Conservation (phyloP, 2,329 filamentous ascomycete species). For the Ophidiomyces ophidiicola region DNA sequence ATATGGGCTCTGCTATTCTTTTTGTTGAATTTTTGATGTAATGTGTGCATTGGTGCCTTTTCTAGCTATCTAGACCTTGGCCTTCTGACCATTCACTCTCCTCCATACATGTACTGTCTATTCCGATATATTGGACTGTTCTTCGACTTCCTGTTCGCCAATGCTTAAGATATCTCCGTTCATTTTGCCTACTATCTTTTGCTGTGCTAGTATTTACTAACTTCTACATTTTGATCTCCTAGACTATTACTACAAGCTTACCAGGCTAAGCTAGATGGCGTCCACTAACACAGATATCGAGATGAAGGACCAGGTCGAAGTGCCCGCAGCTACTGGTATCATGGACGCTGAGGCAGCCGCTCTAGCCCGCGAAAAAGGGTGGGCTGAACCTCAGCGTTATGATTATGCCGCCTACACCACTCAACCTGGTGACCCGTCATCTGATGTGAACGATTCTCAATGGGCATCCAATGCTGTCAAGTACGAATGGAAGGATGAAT, state of each 20-base stretch:
- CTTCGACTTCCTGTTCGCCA: background rate
- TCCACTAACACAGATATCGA: background rate
- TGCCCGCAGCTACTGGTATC: slow-evolving; percentile 10
- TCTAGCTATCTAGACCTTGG: too few relatives aligned
- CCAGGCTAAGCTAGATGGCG: too few relatives aligned
- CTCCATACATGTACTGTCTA: too few relatives aligned
- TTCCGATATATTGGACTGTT: background rate
- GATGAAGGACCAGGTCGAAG: background rate
- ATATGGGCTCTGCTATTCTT: too few relatives aligned
- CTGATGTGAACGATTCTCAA: slow-evolving; percentile 16
- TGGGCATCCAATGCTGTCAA: slow-evolving; percentile 49
- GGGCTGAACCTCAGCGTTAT: slow-evolving; percentile 28
- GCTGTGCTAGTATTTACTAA: background rate
- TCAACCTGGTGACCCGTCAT: slow-evolving; percentile 15
- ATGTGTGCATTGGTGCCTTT: too few relatives aligned
- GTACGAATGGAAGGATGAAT: slow-evolving; percentile 79
- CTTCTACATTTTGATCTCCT: background rate
- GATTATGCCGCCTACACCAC: slow-evolving; percentile 27
- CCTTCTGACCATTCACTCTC: too few relatives aligned
- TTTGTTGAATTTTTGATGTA: too few relatives aligned
- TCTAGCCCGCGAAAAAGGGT: slow-evolving; percentile 29
- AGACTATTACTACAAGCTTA: background rate
- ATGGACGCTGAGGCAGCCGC: slow-evolving; percentile 22
- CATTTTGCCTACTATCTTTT: background rate
- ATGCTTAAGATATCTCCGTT: background rate